Evolutionary conservation across 352 stramenopile species (phyloP), one percentile per base, ranked within the genome.

Genomic region (Thalassiosira ordinaria): DNA sequence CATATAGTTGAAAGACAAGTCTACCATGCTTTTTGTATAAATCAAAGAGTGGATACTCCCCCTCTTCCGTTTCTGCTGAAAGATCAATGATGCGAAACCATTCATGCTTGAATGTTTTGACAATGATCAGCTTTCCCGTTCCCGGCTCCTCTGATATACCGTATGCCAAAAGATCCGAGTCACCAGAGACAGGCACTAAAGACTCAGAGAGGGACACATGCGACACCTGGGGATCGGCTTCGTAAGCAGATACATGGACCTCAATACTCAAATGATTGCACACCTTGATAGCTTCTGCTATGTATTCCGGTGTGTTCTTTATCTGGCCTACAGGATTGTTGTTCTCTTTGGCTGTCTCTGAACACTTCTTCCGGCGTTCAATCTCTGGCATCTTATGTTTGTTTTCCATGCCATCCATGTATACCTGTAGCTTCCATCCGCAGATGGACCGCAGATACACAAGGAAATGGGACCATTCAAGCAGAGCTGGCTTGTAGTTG

Each of bases 1-100:
- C 68, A 69, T 63, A 78, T 2, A 78, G 29, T 46, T 78, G 68
- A 29, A 78, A 78, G 2, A 51, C 24, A 33, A 78, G 62, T 7
- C 37, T 2, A 27, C 59, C 59, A 65, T 65, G 31, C 18, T 57
- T 33, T 6, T 14, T 1, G 35, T 62, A 78, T 5, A 71, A 57
- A 44, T 71, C 57, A 61, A 63, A 63, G 1, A 78, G 68, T 51
- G 68, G 68, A 13, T 52, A 53, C 20, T 75, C 9, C 1, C 26
- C 52, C n/a, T 67, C 20, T 46, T 14, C n/a, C 2, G 13, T 27
- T 20, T 59, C 33, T n/a, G 27, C 57, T 27, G 11, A 14, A 8
- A 75, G 52, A 39, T 67, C 66, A 56, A 78, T 71, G 18, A 78
- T 26, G 18, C 55, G 35, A 51, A 57, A 78, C 9, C 20, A 49